phyloP scores from a whole-genome alignment of 176 grass and related monocot genomes.

The Zoysia japonica region DNA sequence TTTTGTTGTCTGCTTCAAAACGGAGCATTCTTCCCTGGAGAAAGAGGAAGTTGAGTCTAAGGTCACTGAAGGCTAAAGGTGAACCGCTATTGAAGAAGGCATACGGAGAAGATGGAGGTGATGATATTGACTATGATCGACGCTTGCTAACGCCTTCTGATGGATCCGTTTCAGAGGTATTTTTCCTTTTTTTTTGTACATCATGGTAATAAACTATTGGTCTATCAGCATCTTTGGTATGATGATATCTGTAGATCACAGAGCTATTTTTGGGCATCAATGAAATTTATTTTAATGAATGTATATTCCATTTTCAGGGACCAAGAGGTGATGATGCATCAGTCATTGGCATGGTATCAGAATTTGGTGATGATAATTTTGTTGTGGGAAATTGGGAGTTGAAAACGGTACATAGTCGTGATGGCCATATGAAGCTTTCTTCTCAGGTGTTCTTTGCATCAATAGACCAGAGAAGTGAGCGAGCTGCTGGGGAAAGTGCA shows the following conservation, averaged over 20 bases:
- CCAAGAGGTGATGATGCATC: slow-evolving; percentile 46
- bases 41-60: slow-evolving; percentile 57
- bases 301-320: slow-evolving; percentile 33
- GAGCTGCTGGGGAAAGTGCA: slow-evolving; percentile 73
- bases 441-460: slow-evolving; percentile 86
- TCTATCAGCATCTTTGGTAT: not conserved
- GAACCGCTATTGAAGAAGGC: slow-evolving; percentile 82
- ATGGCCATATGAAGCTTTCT: slow-evolving; percentile 70
- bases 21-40: slow-evolving; percentile 75
- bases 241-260: slow-evolving; percentile 7
- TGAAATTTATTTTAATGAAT: slow-evolving; percentile 20
- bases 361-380: slow-evolving; percentile 78
- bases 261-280: not conserved
- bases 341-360: slow-evolving; percentile 45
- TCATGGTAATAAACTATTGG: not conserved
- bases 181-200: not conserved
- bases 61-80: slow-evolving; percentile 59
- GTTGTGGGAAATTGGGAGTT: slow-evolving; percentile 84
- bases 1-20: slow-evolving; percentile 37
- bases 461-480: slow-evolving; percentile 93
- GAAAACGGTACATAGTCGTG: slow-evolving; percentile 66
- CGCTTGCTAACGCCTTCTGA: slow-evolving; percentile 45
- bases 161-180: slow-evolving; percentile 50
- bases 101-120: slow-evolving; percentile 74
- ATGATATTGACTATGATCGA: slow-evolving; percentile 88